Conservation (phyloP, 2,329 filamentous ascomycete species). For the Aspergillus sp. region DNA sequence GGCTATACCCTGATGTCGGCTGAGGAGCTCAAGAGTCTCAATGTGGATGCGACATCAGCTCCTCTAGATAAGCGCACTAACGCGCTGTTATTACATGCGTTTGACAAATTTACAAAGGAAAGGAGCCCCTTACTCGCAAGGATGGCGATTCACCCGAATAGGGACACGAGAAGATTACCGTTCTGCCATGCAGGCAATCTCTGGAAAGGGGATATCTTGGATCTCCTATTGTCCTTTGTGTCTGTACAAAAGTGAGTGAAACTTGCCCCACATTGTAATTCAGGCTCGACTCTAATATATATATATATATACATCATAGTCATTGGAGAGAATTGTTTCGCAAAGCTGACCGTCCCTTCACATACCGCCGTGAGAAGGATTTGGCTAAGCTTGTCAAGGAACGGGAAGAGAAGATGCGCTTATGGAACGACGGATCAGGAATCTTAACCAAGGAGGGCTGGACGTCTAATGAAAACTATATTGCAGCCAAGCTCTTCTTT, state of each 20-base stretch:
- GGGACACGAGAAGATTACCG: constrained; percentile 27
- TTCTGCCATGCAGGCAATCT: constrained; percentile 29
- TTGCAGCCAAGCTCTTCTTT: constrained; percentile 30
- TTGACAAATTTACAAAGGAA: constrained; percentile 24
- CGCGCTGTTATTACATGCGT: constrained; percentile 28
- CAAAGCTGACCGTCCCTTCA: constrained; percentile 23
- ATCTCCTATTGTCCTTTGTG: constrained; percentile 30
- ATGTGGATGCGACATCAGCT: not conserved
- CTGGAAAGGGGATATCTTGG: constrained; percentile 32
- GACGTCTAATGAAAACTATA: constrained; percentile 43
- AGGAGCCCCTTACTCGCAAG: constrained; percentile 23
- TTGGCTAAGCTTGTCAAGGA: constrained; percentile 20
- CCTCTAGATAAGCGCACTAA: constrained; percentile 20
- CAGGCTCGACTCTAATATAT: not conserved
- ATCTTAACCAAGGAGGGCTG: constrained; percentile 46
- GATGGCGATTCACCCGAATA: constrained; percentile 28
- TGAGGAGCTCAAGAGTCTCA: constrained; percentile 27
- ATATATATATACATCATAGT: constrained; percentile 2
- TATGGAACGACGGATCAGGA: constrained; percentile 40
- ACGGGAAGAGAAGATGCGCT: constrained; percentile 37
- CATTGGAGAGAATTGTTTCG: constrained; percentile 24
- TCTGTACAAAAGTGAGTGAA: constrained; percentile 29
- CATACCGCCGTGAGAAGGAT: constrained; percentile 29
- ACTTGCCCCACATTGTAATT: not conserved
- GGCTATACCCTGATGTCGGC: constrained; percentile 19